Evolutionary conservation across 2,329 filamentous ascomycete species (phyloP).

Genomic region (Pseudogymnoascus sp.): DNA sequence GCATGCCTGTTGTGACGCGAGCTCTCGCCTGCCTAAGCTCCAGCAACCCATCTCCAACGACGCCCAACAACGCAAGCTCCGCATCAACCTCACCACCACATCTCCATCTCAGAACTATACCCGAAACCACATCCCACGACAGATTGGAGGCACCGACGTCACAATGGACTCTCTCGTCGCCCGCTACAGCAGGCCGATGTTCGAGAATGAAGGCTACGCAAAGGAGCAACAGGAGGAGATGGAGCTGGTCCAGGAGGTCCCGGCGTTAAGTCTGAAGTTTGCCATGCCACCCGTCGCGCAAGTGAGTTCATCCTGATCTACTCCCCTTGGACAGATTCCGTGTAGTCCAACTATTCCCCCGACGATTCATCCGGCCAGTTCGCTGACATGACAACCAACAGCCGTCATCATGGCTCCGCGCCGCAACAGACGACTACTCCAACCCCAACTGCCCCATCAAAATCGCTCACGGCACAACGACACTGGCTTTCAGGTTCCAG

Average conservation of each 20-base stretch:
- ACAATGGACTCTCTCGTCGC: constrained; percentile 88
- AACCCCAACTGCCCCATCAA: constrained; percentile 98
- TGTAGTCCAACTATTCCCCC: background rate
- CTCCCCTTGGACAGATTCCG: background rate
- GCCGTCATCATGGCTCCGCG: constrained; percentile 90
- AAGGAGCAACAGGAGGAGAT: constrained; percentile 65
- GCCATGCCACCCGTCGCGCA: constrained; percentile 88
- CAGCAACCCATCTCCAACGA: constrained; percentile 1
- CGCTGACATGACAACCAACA: constrained; percentile 31
- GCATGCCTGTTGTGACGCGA: constrained; percentile 9
- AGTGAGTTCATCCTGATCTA: constrained; percentile 43
- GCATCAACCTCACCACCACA: constrained; percentile 4
- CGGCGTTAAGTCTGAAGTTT: constrained; percentile 83
- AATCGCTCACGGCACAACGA: constrained; percentile 97
- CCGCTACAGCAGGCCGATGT: constrained; percentile 75
- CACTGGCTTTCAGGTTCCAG: constrained; percentile 94
- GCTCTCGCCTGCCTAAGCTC: constrained; percentile 9
- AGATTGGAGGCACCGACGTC: constrained; percentile 10
- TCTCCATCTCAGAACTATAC: background rate
- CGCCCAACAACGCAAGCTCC: constrained; percentile 4
- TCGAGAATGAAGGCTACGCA: constrained; percentile 61
- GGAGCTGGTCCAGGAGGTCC: constrained; percentile 57
- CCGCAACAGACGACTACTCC: constrained; percentile 92
- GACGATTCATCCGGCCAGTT: background rate
- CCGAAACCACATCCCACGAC: constrained; percentile 4